Base-by-base conservation (phyloP, 2,329 filamentous ascomycete genomes). In the Cladosporium sp. region DNA sequence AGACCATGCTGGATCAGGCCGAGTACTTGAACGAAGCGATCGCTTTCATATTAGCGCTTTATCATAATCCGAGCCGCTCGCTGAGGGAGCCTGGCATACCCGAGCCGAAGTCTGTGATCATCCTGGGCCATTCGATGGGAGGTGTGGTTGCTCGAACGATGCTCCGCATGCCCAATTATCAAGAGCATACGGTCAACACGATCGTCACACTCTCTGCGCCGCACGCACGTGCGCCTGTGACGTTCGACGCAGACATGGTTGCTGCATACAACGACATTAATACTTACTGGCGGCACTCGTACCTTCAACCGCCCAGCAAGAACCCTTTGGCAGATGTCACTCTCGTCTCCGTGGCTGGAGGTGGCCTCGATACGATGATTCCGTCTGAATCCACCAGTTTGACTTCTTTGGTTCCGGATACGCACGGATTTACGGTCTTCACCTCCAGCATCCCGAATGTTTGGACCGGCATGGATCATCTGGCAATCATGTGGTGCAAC, bases 11-110 rank as follows among this genome's bases (percentile, higher is more conserved):
- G 41, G 93, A 99, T 61, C 93, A 99, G 71, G 93, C 93, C 49
- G 93, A 99, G 72, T 99, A 97, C 66, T 78, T 99, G 55, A 99
- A 99, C 65, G 93, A 99, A 68, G 93, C 92, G 45, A 85, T 99
- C 53, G 83, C 92, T 43, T 99, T 95, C 69, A 97, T 99, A 49
- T 79, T 99, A 43, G 95, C 93, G 0, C 80, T 99, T 17, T 99
- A 99, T 63, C 88, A 96, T 62, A 92, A 96, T 60, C 89, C 92
- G 2, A 82, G 84, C 54, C 84, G 88, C 55, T 86, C 85, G 5
- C 75, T 83, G 48, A 83, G 91, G 64, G 87, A 95, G 63, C 77
- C 86, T 2, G 80, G 84, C 54, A 75, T 97, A 12, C 93, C 93
- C 4, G 92, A 99, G 66, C 93, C 93, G 1, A 95, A 87, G 30